Percentiles rank a stretch among this genome's conserved stretches.
phyloP scores from a whole-genome alignment of 148 eudicot species.

The Limonium bicolor region DNA sequence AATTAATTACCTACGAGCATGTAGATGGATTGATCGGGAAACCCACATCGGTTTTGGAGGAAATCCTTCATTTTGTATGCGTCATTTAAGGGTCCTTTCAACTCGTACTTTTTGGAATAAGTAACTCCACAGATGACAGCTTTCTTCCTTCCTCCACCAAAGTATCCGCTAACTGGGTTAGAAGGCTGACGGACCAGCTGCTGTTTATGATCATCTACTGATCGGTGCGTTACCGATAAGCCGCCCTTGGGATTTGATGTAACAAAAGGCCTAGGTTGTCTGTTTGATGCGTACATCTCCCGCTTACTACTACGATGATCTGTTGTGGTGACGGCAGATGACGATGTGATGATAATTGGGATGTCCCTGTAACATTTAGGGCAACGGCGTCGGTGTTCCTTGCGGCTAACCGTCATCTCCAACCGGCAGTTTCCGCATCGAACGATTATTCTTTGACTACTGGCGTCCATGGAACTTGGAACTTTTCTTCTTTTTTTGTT shows the following conservation, averaged over 20 bases:
- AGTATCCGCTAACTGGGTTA: not conserved
- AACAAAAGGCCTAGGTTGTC: not conserved
- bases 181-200: not conserved
- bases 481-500: too few relatives aligned
- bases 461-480: too few relatives aligned
- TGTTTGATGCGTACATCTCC: conserved; percentile 10
- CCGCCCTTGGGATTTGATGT: not conserved
- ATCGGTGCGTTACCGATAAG: not conserved
- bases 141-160: conserved; percentile 14
- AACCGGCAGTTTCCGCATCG: not conserved
- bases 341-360: conserved; percentile 6
- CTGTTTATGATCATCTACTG: not conserved
- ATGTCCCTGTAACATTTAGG: conserved; percentile 14
- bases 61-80: conserved; percentile 30
- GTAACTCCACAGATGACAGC: conserved; percentile 71
- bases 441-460: too few relatives aligned
- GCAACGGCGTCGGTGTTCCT: conserved; percentile 13
- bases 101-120: conserved; percentile 34
- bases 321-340: not conserved
- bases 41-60: conserved; percentile 20
- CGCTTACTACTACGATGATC: not conserved
- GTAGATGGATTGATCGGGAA: conserved; percentile 22
- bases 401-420: conserved; percentile 2
- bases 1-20: conserved; percentile 44
- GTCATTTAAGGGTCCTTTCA: conserved; percentile 47